These are phyloP conservation scores for Ramaria rubella DNA, from an alignment of 768 basidiomycete species.

Conservation along the genomic window DNA sequence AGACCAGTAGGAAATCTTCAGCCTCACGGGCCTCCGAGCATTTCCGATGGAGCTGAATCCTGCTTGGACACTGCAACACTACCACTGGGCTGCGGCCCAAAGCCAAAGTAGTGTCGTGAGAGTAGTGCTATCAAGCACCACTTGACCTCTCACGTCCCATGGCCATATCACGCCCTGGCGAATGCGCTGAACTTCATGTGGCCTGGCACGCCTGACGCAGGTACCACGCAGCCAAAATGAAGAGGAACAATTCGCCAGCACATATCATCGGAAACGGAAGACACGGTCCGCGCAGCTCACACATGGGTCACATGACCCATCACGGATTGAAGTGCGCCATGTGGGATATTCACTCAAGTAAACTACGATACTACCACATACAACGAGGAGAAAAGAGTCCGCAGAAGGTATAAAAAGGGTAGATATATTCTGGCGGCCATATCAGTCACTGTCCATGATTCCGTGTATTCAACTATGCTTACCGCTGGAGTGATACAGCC, in stretches of 20 bases:
- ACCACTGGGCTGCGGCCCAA: neutral
- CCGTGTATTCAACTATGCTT: too few species aligned
- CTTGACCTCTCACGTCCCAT: neutral
- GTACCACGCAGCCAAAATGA: neutral
- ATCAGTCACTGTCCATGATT: too few species aligned
- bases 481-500: neutral
- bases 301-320: too few species aligned
- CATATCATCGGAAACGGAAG: neutral
- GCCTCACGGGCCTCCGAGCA: neutral
- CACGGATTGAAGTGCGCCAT: too few species aligned
- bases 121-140: neutral
- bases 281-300: neutral
- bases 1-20: neutral
- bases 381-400: neutral
- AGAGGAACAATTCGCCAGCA: neutral
- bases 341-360: too few species aligned
- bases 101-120: neutral
- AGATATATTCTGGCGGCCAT: too few species aligned
- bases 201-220: neutral
- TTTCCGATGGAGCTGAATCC: neutral
- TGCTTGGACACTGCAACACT: neutral
- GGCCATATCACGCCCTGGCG: neutral
- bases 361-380: too few species aligned
- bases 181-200: neutral
- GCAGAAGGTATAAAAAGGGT: neutral